Evolutionary conservation across 805 yeast genomes (phyloP).

Genomic region (Metahyphopichia silvanorum): DNA sequence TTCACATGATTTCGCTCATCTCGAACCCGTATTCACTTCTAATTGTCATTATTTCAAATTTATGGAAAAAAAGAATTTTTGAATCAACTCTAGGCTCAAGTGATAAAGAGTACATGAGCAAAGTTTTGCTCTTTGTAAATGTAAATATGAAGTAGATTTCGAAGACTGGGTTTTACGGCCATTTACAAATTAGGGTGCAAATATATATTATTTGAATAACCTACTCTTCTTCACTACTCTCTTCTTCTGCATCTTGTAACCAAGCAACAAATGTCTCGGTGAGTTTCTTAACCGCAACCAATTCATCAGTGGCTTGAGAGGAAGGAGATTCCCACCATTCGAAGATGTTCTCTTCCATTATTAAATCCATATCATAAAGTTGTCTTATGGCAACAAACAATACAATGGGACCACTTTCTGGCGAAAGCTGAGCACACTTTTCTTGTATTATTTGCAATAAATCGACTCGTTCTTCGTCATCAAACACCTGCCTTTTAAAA

Average conservation of each 20-base stretch:
- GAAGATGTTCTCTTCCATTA: constrained; percentile 77
- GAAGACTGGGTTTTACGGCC: no score
- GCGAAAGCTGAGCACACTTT: constrained; percentile 31
- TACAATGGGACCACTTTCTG: constrained; percentile 46
- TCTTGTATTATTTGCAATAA: constrained; percentile 52
- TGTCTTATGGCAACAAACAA: constrained; percentile 52
- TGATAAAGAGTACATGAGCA: no score
- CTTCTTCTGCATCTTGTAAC: constrained; percentile 78
- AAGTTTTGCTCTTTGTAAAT: no score
- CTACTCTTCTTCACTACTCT: constrained; percentile 33
- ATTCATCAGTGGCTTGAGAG: constrained; percentile 35
- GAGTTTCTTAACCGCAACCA: constrained; percentile 48
- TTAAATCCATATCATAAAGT: constrained; percentile 76
- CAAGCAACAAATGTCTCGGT: constrained; percentile 80
- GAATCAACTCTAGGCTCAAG: no score
- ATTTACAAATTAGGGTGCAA: no score
- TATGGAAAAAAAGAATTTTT: no score
- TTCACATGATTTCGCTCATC: no score
- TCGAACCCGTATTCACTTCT: no score
- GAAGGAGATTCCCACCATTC: constrained; percentile 70
- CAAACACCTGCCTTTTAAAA: constrained; percentile 83
- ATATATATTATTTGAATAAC: no score
- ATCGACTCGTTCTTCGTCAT: constrained; percentile 72
- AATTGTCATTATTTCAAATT: no score
- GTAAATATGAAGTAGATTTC: no score